Evolutionary conservation across 1,284 basidiomycete genomes (phyloP), one percentile per base, ranked within the genome.

Genomic region (Anthracocystis panici-leucophaei): DNA sequence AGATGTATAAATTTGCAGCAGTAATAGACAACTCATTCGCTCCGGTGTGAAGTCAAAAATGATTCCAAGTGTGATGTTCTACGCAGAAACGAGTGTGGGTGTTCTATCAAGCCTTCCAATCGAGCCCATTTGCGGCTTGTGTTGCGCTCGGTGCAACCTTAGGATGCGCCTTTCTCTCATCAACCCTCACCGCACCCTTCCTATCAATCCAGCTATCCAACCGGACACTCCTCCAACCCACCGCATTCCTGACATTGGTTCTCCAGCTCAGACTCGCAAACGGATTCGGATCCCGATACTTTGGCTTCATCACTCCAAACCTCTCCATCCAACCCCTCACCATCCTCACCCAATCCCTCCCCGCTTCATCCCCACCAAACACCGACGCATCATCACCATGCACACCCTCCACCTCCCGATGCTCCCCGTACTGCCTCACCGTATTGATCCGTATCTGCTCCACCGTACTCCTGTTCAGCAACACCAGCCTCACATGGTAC

Each of bases 371-470:
- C 20, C 49, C 70, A 14, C 65, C 61, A 23, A 40, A 60, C 12
- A 41, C 48, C 4, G 52, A 64, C 10, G 44, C 68, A 1, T 31
- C 49, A 11, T 58, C 59, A 35, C 40, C 65, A 18, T 68, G 56
- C 31, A 40, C 59, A 6, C 49, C 59, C 5, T 57, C 54, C n/a
- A 62, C 20, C 21, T 73, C 58, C 52, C 75, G 69, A 16, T 77
- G 57, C 21, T 71, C 65, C 12, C 76, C 81, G 44, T 80, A 82
- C n/a, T 81, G 57, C 2, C 71, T 52, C 12, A 63, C 57, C 0
- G 73, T 76, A 7, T 75, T 70, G 63, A 84, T 80, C 21, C 83
- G 81, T 52, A 84, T 83, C 77, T 82, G 73, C 66, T 85, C 84
- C 11, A 84, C 82, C 5, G 84, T 85, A 16, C 77, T 80, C 11